These are phyloP conservation scores for Zymoseptoria passerinii DNA, from an alignment of 2,329 filamentous ascomycete genomes.

Conservation along the genomic window DNA sequence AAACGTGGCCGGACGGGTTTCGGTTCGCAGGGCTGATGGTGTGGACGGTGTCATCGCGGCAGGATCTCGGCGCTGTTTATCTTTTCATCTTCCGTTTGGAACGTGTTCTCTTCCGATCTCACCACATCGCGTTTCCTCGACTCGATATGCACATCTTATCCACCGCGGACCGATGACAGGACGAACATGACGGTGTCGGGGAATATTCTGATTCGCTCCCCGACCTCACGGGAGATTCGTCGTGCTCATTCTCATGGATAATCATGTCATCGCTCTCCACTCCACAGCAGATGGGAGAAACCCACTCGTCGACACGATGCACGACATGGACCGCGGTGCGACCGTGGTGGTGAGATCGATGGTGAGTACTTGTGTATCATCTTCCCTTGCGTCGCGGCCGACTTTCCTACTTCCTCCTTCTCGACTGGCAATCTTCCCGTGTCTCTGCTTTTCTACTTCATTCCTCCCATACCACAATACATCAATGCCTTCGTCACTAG, in stretches of 20 bases:
- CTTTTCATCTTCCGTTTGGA: too few species aligned
- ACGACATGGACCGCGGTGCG: background rate
- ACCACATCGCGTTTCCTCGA: too few species aligned
- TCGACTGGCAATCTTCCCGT: background rate
- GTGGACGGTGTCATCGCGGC: too few species aligned
- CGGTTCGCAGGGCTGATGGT: too few species aligned
- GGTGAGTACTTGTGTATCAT: background rate
- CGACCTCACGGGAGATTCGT: background rate
- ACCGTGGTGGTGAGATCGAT: background rate
- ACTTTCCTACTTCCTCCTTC: background rate
- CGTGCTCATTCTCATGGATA: background rate
- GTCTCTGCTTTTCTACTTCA: background rate
- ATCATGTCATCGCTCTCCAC: background rate
- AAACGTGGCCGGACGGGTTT: too few species aligned
- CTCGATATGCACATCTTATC: background rate
- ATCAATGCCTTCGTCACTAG: constrained; percentile 8
- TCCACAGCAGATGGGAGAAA: background rate
- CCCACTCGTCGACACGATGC: background rate
- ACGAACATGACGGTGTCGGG: background rate
- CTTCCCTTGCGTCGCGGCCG: background rate
- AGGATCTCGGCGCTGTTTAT: too few species aligned
- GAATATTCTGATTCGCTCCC: background rate
- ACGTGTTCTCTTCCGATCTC: too few species aligned
- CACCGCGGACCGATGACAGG: background rate
- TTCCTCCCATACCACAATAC: background rate